Base-by-base conservation (phyloP, 1,139 yeast species). In the Pichia sp. region DNA sequence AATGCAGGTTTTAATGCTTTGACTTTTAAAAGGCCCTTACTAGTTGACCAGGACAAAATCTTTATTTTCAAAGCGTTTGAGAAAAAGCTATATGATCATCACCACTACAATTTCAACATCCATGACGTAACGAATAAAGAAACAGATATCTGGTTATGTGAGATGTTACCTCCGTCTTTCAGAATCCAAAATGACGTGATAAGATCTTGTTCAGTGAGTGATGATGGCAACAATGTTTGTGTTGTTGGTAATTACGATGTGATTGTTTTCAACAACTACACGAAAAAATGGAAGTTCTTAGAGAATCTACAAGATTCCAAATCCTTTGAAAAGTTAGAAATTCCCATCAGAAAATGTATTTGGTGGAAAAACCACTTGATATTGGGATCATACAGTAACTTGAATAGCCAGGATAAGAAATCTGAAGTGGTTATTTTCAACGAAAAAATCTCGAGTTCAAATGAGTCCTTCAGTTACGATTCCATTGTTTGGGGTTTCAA, bases 211-310 rank as follows among this genome's bases (percentile, higher is more conserved):
- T 54, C 65, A 0, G 56, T 61, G 3, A 64, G 67, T 37, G 62
- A 59, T 40, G 67, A 66, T 53, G 71, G 69, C 2, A 55, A 58
- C 36, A 54, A 50, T 40, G 50, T 67, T 4, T 68, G 71, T 34
- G 39, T 67, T 8, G 59, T 67, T 10, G 71, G 70, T 4, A 53
- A 55, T 26, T 53, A 49, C 26, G 62, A 64, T 40, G 57, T 67
- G 3, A 41, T 64, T 29, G 46, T 66, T 3, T 64, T 63, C 46
- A 58, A 62, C 29, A 43, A 57, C 16, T 23, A 46, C 5, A 55
- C 55, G 2, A 54, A 56, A 34, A 54, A 52, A 34, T 69, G 72
- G 72, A 64, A 63, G 47, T 52, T 54, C 34, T 58, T 67, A 41
- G 58, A 55, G 33, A 54, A 48, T 27, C 51, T 55, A 1, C 61